A percentile compares a stretch with the other conserved stretches of the same genome.
Conservation (phyloP, 495 filamentous ascomycete species). For the Opeltia flavorubescens region DNA sequence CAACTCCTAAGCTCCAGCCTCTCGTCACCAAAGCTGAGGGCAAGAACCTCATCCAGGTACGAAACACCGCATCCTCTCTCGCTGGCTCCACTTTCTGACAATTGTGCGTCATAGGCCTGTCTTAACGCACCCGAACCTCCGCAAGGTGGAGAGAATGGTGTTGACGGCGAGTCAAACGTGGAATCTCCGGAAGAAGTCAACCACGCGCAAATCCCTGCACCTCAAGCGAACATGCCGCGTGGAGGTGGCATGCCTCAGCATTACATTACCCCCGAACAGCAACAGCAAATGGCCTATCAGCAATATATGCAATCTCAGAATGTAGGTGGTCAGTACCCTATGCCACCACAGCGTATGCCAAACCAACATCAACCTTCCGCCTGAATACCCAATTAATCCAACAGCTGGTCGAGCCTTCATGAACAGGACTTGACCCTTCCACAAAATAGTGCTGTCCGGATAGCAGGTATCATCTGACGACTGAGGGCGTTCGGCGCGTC, state of each 20-base stretch:
- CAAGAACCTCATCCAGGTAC: constrained; percentile 98
- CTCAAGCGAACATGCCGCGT: constrained; percentile 36
- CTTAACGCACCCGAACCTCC: constrained; percentile 94
- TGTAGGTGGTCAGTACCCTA: constrained; percentile 40
- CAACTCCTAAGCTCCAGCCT: constrained; percentile 96
- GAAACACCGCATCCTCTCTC: constrained; percentile 16
- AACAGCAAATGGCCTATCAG: constrained; percentile 45
- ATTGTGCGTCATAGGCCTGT: constrained; percentile 52
- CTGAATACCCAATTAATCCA: constrained; percentile 4
- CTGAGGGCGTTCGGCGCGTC: neutral
- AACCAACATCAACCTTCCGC: constrained; percentile 32
- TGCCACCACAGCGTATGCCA: constrained; percentile 42
- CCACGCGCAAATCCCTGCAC: constrained; percentile 37
- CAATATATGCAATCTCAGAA: constrained; percentile 39
- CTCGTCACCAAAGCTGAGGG: constrained; percentile 98
- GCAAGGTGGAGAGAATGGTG: constrained; percentile 74
- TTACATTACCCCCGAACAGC: constrained; percentile 43
- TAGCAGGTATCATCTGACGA: neutral
- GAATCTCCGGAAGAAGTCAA: constrained; percentile 42
- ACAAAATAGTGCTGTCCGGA: no score
- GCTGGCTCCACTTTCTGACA: neutral
- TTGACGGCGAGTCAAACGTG: constrained; percentile 50
- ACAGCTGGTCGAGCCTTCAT: no score
- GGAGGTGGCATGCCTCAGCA: constrained; percentile 33
- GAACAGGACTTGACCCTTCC: no score